Percentiles rank a stretch among this genome's conserved stretches.
These are phyloP conservation scores for Leersia perrieri DNA, from an alignment of 176 grass and related monocot genomes.

Conservation along the genomic window DNA sequence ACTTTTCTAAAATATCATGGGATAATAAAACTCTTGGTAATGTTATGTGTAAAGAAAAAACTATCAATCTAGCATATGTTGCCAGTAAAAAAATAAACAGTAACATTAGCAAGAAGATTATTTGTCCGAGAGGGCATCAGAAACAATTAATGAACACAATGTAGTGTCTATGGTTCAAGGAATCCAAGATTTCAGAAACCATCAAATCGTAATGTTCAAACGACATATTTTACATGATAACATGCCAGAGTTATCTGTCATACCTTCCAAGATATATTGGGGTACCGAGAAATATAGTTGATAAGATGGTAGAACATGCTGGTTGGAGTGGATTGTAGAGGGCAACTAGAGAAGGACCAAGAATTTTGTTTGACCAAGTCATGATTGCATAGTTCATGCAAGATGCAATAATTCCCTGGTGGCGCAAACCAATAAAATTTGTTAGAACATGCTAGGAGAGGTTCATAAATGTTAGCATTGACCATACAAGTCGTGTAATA, in stretches of 20 bases:
- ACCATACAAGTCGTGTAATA: background rate
- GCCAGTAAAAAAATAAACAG: too few species aligned
- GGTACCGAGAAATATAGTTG: conserved; percentile 84
- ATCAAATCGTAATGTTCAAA: background rate
- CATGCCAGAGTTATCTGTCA: background rate
- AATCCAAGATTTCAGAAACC: background rate
- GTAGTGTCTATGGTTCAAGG: background rate
- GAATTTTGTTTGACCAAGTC: conserved; percentile 95
- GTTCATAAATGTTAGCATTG: background rate
- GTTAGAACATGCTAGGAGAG: background rate
- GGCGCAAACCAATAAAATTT: conserved; percentile 10
- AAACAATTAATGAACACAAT: background rate
- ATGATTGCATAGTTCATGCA: conserved; percentile 87
- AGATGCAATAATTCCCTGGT: conserved; percentile 80
- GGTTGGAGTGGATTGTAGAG: conserved; percentile 93
- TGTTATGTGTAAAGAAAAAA: background rate
- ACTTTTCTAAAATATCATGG: background rate
- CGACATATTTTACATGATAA: background rate
- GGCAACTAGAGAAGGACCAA: conserved; percentile 81
- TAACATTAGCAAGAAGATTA: background rate
- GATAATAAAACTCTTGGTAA: background rate
- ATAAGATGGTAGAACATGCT: conserved; percentile 77
- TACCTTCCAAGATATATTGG: conserved; percentile 93
- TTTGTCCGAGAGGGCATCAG: background rate
- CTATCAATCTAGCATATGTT: background rate